phyloP scores from a whole-genome alignment of 345 rosid species.

The Excoecaria agallocha region DNA sequence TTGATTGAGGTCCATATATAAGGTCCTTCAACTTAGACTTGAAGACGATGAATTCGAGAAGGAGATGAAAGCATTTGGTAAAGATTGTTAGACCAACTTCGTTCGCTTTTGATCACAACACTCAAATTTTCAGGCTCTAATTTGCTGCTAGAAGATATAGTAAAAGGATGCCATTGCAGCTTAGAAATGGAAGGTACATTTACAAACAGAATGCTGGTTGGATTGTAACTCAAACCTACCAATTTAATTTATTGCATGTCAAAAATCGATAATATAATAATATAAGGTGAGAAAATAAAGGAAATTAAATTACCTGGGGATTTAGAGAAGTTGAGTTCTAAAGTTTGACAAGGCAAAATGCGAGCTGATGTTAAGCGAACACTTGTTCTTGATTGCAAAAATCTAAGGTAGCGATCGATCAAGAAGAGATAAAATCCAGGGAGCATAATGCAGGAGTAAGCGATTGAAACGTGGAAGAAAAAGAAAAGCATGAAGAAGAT shows the following conservation, averaged over 20 bases:
- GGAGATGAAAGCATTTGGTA: slow-evolving; percentile 59
- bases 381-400: slow-evolving; percentile 58
- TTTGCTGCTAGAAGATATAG: slow-evolving; percentile 63
- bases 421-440: slow-evolving; percentile 81
- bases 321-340: slow-evolving; percentile 76
- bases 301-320: slow-evolving; percentile 34
- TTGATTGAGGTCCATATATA: slow-evolving; percentile 81
- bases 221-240: slow-evolving; percentile 58
- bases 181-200: slow-evolving; percentile 73
- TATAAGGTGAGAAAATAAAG: neutral
- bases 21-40: slow-evolving; percentile 78
- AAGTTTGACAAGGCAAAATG: slow-evolving; percentile 50
- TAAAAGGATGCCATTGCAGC: slow-evolving; percentile 94
- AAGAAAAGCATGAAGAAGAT: slow-evolving; percentile 60
- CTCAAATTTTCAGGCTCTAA: slow-evolving; percentile 66
- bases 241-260: neutral
- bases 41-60: slow-evolving; percentile 43
- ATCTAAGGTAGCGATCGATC: slow-evolving; percentile 68
- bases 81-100: slow-evolving; percentile 79
- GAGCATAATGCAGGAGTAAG: slow-evolving; percentile 50
- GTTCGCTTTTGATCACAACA: slow-evolving; percentile 65
- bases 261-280: neutral
- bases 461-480: slow-evolving; percentile 61
- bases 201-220: slow-evolving; percentile 68
- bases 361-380: slow-evolving; percentile 63